A percentile compares a stretch with the other conserved stretches of the same genome.
Conservation (phyloP, 805 yeast species). For the Priceomyces fermenticarens region DNA sequence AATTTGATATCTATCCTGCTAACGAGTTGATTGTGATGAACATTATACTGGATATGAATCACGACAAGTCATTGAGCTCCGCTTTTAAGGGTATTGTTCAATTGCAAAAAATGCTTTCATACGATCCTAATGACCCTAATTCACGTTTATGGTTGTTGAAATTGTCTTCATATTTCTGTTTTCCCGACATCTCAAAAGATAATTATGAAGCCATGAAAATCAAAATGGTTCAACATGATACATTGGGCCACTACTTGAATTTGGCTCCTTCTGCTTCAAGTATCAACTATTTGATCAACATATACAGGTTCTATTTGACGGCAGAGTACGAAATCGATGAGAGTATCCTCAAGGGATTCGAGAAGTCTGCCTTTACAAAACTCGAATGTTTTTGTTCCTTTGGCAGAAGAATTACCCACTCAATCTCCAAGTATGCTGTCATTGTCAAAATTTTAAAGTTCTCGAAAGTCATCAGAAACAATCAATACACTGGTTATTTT, state of each 20-base stretch:
- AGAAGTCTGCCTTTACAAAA: conserved; percentile 61
- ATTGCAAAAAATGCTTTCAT: conserved; percentile 52
- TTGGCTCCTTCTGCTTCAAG: conserved; percentile 41
- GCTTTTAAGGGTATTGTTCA: conserved; percentile 44
- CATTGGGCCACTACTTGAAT: conserved; percentile 50
- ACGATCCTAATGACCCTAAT: conserved; percentile 72
- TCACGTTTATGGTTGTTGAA: conserved; percentile 68
- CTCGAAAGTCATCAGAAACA: conserved; percentile 30
- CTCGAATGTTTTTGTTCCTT: conserved; percentile 65
- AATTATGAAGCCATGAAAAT: conserved; percentile 58
- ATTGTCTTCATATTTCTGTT: conserved; percentile 58
- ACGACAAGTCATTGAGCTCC: conserved; percentile 19
- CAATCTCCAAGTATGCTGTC: conserved; percentile 44
- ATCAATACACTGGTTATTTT: conserved; percentile 28
- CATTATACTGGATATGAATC: conserved; percentile 23
- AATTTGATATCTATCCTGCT: conserved; percentile 70
- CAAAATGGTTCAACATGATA: conserved; percentile 75
- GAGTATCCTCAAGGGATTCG: conserved; percentile 52
- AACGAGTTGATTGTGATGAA: conserved; percentile 64
- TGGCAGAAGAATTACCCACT: conserved; percentile 47
- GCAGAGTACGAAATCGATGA: conserved; percentile 50
- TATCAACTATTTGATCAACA: conserved; percentile 29
- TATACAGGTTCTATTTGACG: conserved; percentile 51
- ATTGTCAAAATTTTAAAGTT: conserved; percentile 30
- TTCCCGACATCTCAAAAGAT: conserved; percentile 44